Evolutionary conservation across 257 asterid genomes (phyloP).

Genomic region (Solanum etuberosum): DNA sequence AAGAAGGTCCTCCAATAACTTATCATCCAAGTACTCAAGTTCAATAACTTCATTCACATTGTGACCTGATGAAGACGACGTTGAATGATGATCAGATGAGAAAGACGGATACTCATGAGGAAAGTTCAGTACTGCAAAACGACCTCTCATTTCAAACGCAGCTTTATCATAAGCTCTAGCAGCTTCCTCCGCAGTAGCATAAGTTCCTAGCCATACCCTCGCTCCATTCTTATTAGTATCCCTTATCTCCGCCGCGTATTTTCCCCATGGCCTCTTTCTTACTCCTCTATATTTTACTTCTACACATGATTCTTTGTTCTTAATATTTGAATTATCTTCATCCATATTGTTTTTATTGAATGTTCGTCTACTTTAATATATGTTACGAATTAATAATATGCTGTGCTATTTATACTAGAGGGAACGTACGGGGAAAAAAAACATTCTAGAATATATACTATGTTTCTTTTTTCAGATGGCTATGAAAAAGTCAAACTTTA

Average conservation of each 20-base stretch:
- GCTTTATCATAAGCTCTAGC: constrained; percentile 67
- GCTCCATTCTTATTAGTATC: constrained; percentile 36
- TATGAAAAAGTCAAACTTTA: background rate
- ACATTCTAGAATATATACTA: background rate
- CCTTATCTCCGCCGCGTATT: constrained; percentile 65
- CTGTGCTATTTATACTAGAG: background rate
- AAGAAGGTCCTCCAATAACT: constrained; percentile 24
- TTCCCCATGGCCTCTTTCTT: constrained; percentile 77
- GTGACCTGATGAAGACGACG: background rate
- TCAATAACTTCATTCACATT: constrained; percentile 10
- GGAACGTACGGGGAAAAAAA: background rate
- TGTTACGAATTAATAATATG: background rate
- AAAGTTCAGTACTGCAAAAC: constrained; percentile 53
- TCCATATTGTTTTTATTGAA: background rate
- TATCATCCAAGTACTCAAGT: constrained; percentile 22
- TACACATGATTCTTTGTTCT: background rate
- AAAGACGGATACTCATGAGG: constrained; percentile 42
- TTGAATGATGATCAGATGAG: background rate
- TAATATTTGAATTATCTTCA: background rate
- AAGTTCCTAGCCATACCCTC: constrained; percentile 71
- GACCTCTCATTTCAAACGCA: constrained; percentile 47
- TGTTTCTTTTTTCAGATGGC: background rate
- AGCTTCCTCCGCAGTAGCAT: constrained; percentile 58
- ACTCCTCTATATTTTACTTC: constrained; percentile 50
- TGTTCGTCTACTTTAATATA: background rate